Percentiles rank a stretch among this genome's conserved stretches.
These are phyloP conservation scores for Cryphonectria japonica DNA, from an alignment of 2,329 filamentous ascomycete genomes.

Conservation along the genomic window DNA sequence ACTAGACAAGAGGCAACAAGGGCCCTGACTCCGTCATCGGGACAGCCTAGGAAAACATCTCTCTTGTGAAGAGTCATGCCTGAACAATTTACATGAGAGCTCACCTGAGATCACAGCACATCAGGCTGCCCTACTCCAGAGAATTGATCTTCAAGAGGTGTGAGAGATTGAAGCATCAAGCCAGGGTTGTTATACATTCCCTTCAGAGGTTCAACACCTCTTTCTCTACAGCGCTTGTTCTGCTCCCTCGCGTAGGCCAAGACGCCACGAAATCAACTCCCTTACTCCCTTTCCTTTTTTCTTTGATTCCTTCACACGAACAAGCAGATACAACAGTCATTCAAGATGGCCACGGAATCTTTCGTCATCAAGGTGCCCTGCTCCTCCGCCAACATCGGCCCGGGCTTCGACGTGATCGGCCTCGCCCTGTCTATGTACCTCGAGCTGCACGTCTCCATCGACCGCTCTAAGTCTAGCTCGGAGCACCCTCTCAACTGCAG, in stretches of 20 bases:
- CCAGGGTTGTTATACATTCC: background rate
- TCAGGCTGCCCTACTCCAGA: background rate
- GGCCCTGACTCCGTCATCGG: slow-evolving; percentile 29
- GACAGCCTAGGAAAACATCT: slow-evolving; percentile 20
- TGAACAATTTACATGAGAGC: background rate
- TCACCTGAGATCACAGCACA: slow-evolving; percentile 8
- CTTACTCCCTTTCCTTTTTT: background rate
- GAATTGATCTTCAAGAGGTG: background rate
- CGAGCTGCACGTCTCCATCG: slow-evolving; percentile 81
- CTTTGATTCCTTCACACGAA: background rate
- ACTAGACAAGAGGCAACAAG: slow-evolving; percentile 11
- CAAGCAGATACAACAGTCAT: background rate
- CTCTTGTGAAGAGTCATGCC: slow-evolving; percentile 21
- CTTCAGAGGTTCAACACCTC: slow-evolving; percentile 25
- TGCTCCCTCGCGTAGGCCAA: background rate
- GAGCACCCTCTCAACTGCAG: slow-evolving; percentile 78
- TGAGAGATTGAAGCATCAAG: background rate
- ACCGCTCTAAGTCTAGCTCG: slow-evolving; percentile 58
- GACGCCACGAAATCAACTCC: slow-evolving; percentile 1
- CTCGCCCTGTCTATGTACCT: slow-evolving; percentile 93
- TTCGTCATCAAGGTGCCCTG: slow-evolving; percentile 82
- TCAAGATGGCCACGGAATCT: slow-evolving; percentile 46
- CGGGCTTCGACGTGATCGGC: slow-evolving; percentile 96
- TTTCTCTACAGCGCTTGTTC: background rate
- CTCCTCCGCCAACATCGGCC: slow-evolving; percentile 96